Evolutionary conservation across 2,329 filamentous ascomycete species (phyloP).

Genomic region (Malbranchea cinnamomea): DNA sequence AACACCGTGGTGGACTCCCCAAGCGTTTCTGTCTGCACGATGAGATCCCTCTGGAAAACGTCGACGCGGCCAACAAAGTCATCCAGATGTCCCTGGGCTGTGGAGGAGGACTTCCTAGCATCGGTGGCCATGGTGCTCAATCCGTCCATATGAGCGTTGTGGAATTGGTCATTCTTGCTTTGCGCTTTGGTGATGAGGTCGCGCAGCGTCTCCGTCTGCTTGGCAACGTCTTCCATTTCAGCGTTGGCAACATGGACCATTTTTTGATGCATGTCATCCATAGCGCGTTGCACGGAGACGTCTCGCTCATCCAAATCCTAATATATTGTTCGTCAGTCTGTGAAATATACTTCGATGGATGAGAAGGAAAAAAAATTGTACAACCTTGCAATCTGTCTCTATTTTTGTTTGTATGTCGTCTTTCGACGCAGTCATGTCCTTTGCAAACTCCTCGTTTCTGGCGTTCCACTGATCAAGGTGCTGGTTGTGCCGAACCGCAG

Average conservation of each 20-base stretch:
- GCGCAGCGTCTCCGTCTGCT: conserved; percentile 80
- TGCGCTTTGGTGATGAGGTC: conserved; percentile 76
- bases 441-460: conserved; percentile 53
- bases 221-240: conserved; percentile 72
- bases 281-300: no score
- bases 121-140: conserved; percentile 51
- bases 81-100: conserved; percentile 55
- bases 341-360: conserved; percentile 4
- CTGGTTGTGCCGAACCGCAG: conserved; percentile 49
- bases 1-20: conserved; percentile 49
- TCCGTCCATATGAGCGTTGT: conserved; percentile 52
- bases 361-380: not conserved
- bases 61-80: conserved; percentile 53
- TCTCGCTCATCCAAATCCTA: no score
- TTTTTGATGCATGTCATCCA: conserved; percentile 81
- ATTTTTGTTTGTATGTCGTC: conserved; percentile 69
- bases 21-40: conserved; percentile 43
- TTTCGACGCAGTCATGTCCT: conserved; percentile 56
- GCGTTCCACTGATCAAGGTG: conserved; percentile 62
- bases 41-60: conserved; percentile 53
- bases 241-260: conserved; percentile 80
- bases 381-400: no score
- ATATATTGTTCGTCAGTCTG: no score
- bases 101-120: conserved; percentile 58
- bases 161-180: conserved; percentile 64